Base-by-base conservation (phyloP, 306 rosid species). In the Rubus idaeus region DNA sequence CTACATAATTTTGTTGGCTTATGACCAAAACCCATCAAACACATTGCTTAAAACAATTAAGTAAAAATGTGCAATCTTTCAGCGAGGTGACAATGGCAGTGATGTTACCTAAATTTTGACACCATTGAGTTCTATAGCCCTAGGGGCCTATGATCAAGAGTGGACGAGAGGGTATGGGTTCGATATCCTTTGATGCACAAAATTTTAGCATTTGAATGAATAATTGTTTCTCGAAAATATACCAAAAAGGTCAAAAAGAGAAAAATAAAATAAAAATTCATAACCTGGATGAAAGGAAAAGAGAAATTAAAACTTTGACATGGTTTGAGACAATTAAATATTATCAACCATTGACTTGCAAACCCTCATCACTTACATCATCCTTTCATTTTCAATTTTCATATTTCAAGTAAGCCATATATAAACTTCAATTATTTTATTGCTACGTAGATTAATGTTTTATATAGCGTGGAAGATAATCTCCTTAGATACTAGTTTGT, bases 311-410 rank as follows among this genome's bases (percentile, higher is more conserved):
- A 30, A 30, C n/a, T 30, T 62, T 5, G 68, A 62, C 45, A 12
- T 37, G 16, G 40, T 21, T 10, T 23, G 64, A 10, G 61, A 55
- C 11, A 23, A 23, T 23, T 23, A 2, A 55, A 30, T 8, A 63
- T 37, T 26, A 44, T 61, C 67, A 61, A 37, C 68, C 1, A 58
- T 58, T 30, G 68, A 35, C n/a, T 30, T 35, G 20, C 68, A 63
- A 63, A 13, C 21, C 68, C 44, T 35, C 45, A 63, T 63, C 46
- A 40, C 67, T 4, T 64, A 39, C 69, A 64, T 64, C 47, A 64
- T 64, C 47, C 47, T 39, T 37, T 66, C 70, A 66, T 11, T 41
- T n/a, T 66, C 50, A 40, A 66, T 11, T 41, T n/a, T 66, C 50
- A 41, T 41, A 1, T 4, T 40, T 66, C 16, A 17, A 8, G 1